Evolutionary conservation across 495 filamentous ascomycete genomes (phyloP), one percentile per base, ranked within the genome.

Genomic region (Trichoderma reesei): DNA sequence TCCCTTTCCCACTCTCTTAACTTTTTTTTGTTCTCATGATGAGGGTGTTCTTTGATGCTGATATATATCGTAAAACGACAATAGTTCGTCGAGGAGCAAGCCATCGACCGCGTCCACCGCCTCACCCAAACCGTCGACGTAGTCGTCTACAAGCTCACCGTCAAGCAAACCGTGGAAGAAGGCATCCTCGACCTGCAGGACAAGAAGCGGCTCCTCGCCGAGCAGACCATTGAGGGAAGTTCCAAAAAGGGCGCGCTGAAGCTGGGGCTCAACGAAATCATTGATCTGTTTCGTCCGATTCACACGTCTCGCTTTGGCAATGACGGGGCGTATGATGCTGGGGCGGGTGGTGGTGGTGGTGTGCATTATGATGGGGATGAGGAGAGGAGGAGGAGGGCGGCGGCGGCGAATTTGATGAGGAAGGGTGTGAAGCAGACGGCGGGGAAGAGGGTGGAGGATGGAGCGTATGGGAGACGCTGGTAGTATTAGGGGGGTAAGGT

Each of bases 61-160:
- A 36, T 64, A 37, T 64, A 16, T 48, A 26, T 48, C 5, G 16
- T 48, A 65, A 62, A 20, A 38, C 20, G 41, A 13, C 20, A 10
- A 33, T 62, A 89, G 78, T 98, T 98, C 68, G 89, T 98, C 34
- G 94, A 98, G 81, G 94, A 97, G 73, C 94, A 98, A 80, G 94
- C 94, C 10, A 98, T 98, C 68, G 94, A 98, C 73, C 91, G 94
- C 51, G 94, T 98, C 56, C 94, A 98, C 68, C 90, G 94, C 11
- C 85, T 98, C 48, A 97, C 94, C 63, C 94, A 98, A 75, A 96
- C 91, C 14, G 78, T 90, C 14, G 92, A 97, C 70, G 94, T 98
- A 44, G 84, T 90, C 31, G 92, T 98, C 63, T 98, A 96, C 80
- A 92, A 91, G 67, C 81, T 98, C 67, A 96, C 92, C 13, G 84